Evolutionary conservation across 148 eudicot genomes (phyloP).

Genomic region (Polygonum maritimum): DNA sequence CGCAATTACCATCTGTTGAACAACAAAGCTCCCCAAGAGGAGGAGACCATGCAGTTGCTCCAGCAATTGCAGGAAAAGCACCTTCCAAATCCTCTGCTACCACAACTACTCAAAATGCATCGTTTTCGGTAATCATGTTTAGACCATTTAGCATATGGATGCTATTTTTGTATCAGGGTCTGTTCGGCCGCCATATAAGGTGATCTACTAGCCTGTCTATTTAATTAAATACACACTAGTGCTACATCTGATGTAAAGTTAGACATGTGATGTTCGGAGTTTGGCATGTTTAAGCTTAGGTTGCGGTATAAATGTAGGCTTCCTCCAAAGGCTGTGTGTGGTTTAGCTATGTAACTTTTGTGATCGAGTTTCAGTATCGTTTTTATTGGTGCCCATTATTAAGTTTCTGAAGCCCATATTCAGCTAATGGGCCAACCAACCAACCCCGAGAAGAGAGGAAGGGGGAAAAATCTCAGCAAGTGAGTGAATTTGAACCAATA

Average conservation of each 20-base stretch:
- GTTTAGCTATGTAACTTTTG: not conserved
- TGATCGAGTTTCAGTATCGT: not conserved
- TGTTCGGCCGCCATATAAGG: not conserved
- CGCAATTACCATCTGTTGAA: slow-evolving; percentile 55
- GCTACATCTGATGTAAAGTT: not conserved
- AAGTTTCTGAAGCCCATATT: too few relatives aligned
- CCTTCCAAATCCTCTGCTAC: slow-evolving; percentile 50
- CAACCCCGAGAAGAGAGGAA: too few relatives aligned
- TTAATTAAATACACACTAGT: not conserved
- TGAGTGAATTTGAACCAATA: too few relatives aligned
- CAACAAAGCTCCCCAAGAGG: slow-evolving; percentile 49
- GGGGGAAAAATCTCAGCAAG: too few relatives aligned
- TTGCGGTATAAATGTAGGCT: not conserved
- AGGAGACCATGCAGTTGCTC: slow-evolving; percentile 40
- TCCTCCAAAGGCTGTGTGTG: not conserved
- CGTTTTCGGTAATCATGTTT: slow-evolving; percentile 17
- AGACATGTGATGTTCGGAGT: not conserved
- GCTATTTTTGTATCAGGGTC: slow-evolving; percentile 21
- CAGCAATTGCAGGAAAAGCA: slow-evolving; percentile 77
- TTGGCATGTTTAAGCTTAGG: not conserved
- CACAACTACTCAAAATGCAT: slow-evolving; percentile 3
- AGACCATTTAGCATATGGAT: slow-evolving; percentile 21
- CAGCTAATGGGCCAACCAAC: too few relatives aligned
- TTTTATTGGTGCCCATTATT: too few relatives aligned
- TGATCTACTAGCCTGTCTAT: not conserved